Base-by-base conservation (phyloP, 371 early-diverging fungal species). In the Choanephora cucurbitarum region DNA sequence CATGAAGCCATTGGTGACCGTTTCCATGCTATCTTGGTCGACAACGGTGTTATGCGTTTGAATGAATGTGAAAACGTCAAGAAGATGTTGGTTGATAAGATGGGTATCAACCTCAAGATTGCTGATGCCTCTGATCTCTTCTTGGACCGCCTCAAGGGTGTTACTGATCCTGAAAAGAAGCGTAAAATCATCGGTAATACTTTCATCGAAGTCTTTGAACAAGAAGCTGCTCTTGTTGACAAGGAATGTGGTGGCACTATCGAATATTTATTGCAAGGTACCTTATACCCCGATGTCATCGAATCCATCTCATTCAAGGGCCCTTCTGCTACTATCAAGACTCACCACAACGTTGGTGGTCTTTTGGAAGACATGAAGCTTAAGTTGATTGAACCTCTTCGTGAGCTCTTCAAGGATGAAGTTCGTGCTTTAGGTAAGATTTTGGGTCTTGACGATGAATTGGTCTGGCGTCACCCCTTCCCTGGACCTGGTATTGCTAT, bases 271-370 rank as follows among this genome's bases (percentile, higher is more conserved):
- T 80, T 98, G 56, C 98, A 96, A 80, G 98, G 98, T 55, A 98
- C 98, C 15, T 82, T 98, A 50, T 98, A 96, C 75, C 98, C 98
- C 47, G 98, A 98, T 80, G 98, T 98, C 50, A 98, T 98, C 65
- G 98, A 98, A 82, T 89, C 90, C 55, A 92, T 98, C 65, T 94
- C 95, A 21, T 98, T 96, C 91, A 98, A 98, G 90, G 98, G 98
- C 9, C 98, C 98, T 42, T 86, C 86, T 63, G 98, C 96, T 19
- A 96, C 96, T 61, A 98, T 98, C 82, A 98, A 98, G 86, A 94
- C 98, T 23, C 98, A 98, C 73, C 98, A 98, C 83, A 98, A 98
- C 68, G 98, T 98, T 48, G 98, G 98, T 63, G 98, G 98, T 59
- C 83, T 96, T 41, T 82, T 93, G 56, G 94, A 93, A 58, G 85